Evolutionary conservation across 495 filamentous ascomycete species (phyloP), one percentile per base, ranked within the genome.

Genomic region (Aspergillus steynii): DNA sequence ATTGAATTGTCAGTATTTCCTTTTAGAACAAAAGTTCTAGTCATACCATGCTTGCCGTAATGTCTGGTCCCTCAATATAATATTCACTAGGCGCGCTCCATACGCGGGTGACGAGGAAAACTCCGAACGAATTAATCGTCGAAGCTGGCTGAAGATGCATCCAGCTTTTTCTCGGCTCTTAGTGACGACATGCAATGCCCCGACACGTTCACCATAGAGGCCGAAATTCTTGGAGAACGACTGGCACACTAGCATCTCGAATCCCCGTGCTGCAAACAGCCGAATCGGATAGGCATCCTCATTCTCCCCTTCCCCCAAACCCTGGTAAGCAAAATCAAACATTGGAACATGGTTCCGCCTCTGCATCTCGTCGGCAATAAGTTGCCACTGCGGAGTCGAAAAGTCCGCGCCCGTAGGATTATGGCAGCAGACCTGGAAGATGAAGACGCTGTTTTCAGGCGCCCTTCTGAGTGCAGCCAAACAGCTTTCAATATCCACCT

Each of bases 351-450:
- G 61, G n/a, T 55, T 53, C 34, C 63, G 67, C 25, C 62, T 46
- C 57, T 76, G 64, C 20, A 71, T 67, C 3, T 73, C 27, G 5
- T 47, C 31, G 3, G 67, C 74, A 31, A 81, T 74, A 15, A 67
- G 56, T 29, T 60, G 64, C 78, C 78, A 78, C 55, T 81, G 69
- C 4, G 75, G 72, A 8, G 64, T 55, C 3, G 59, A 72, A 1
- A 71, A 71, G 55, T 79, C 78, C 14, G 62, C 62, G 1, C 76
- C 78, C 7, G 74, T 80, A 9, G 77, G 77, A 49, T 79, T 80
- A 57, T 81, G 77, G 3, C 74, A 75, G 51, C 75, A 79, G 8
- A 71, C 73, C 29, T 79, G 77, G 7, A 79, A 60, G 8, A 79
- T 61, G 3, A 77, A 52, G 29, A 73, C 63, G 50, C 62, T 58